phyloP scores from a whole-genome alignment of 495 filamentous ascomycete species.

The Aspergillus funiculosus region DNA sequence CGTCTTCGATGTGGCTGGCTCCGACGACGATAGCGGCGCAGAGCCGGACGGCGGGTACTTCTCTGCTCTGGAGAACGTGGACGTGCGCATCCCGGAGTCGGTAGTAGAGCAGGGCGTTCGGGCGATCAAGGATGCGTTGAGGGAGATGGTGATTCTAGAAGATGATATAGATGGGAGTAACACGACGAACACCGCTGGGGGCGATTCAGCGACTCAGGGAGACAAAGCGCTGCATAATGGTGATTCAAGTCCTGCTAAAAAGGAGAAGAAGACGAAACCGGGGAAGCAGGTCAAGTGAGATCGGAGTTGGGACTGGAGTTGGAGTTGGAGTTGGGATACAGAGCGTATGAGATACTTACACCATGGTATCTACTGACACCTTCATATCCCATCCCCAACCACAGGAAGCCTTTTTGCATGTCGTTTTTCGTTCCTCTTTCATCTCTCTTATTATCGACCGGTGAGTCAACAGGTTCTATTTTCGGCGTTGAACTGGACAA shows the following conservation, averaged over 20 bases:
- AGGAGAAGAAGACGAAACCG: constrained; percentile 26
- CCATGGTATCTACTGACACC: too few species aligned
- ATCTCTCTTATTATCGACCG: neutral
- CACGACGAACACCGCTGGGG: constrained; percentile 5
- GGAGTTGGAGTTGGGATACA: too few species aligned
- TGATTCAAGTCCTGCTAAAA: constrained; percentile 25
- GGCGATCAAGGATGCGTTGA: constrained; percentile 43
- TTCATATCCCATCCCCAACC: too few species aligned
- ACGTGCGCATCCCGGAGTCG: constrained; percentile 37
- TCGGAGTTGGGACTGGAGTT: too few species aligned
- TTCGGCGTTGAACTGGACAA: neutral
- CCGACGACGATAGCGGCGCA: constrained; percentile 15
- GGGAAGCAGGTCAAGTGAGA: constrained; percentile 24
- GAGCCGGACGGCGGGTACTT: constrained; percentile 19
- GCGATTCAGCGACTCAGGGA: constrained; percentile 10
- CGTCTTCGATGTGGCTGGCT: constrained; percentile 15
- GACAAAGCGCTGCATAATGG: constrained; percentile 14
- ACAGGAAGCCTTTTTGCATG: too few species aligned
- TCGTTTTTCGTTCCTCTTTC: neutral
- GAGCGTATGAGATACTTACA: too few species aligned
- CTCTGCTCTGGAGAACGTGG: constrained; percentile 35
- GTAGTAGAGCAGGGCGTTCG: constrained; percentile 43
- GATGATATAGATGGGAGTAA: constrained; percentile 38
- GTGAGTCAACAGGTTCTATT: neutral
- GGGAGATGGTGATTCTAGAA: constrained; percentile 45